Evolutionary conservation across 1,139 yeast species (phyloP).

Genomic region (Candida frijolesensis): DNA sequence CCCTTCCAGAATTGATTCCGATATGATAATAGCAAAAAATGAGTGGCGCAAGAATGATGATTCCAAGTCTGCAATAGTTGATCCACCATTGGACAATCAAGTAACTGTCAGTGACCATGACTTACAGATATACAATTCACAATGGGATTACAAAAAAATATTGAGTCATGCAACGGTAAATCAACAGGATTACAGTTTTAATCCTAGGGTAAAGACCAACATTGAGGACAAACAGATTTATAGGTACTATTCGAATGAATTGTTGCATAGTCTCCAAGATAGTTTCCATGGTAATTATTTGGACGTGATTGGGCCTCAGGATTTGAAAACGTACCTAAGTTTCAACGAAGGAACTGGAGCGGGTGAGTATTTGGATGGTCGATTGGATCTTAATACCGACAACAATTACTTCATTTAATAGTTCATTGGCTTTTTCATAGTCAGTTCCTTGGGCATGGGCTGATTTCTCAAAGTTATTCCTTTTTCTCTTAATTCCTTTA

Average conservation of each 20-base stretch:
- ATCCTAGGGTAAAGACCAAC: conserved; percentile 13
- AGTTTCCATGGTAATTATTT: conserved; percentile 3
- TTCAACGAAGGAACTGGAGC: conserved; percentile 9
- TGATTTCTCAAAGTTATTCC: neutral
- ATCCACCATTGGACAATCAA: neutral
- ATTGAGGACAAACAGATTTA: conserved; percentile 20
- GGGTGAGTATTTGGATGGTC: conserved; percentile 3
- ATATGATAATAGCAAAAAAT: neutral
- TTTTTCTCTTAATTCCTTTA: neutral
- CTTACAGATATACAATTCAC: conserved; percentile 15
- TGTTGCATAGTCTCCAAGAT: conserved; percentile 9
- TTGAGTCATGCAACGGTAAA: conserved; percentile 2
- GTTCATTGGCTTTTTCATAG: neutral
- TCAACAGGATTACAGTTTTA: conserved; percentile 12
- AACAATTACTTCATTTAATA: conserved; percentile 14
- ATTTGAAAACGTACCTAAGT: conserved; percentile 24
- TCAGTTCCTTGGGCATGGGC: neutral
- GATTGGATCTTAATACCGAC: conserved; percentile 12
- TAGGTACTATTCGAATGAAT: conserved; percentile 17
- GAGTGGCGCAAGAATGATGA: conserved; percentile 3
- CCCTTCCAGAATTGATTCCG: neutral
- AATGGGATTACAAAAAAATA: conserved; percentile 14
- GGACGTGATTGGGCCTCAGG: conserved; percentile 16
- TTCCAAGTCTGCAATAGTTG: conserved; percentile 4
- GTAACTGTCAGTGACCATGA: conserved; percentile 12